Evolutionary conservation across 768 basidiomycete genomes (phyloP).

Genomic region (Xerocomellus intermedius): DNA sequence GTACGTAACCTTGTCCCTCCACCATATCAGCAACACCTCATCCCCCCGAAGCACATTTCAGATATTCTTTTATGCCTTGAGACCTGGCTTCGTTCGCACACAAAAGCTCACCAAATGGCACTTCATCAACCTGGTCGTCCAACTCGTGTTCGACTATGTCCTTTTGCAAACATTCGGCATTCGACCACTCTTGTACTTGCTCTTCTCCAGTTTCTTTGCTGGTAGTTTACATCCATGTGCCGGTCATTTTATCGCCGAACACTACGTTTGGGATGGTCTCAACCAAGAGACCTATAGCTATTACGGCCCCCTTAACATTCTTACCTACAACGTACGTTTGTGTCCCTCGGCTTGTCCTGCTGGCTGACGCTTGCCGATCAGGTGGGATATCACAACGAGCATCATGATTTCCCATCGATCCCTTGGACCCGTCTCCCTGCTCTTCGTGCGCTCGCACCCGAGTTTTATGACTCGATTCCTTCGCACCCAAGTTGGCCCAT

Average conservation of each 20-base stretch:
- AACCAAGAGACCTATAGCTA: conserved; percentile 97
- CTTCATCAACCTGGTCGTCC: conserved; percentile 65
- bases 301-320: conserved; percentile 84
- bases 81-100: conserved; percentile 87
- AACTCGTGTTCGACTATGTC: conserved; percentile 71
- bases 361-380: conserved; percentile 27
- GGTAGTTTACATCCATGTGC: conserved; percentile 95
- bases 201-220: conserved; percentile 92
- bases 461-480: conserved; percentile 88
- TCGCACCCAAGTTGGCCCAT: conserved; percentile 92
- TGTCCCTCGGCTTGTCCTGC: neutral
- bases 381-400: conserved; percentile 99
- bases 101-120: conserved; percentile 87
- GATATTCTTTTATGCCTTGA: conserved; percentile 95
- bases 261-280: conserved; percentile 91
- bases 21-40: conserved; percentile 8
- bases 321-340: conserved; percentile 88
- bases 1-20: conserved; percentile 42
- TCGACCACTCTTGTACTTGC: conserved; percentile 69
- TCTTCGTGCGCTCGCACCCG: conserved; percentile 79
- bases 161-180: conserved; percentile 51
- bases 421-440: conserved; percentile 94
- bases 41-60: conserved; percentile 79
- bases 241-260: conserved; percentile 97
- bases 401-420: conserved; percentile 97